phyloP scores from a whole-genome alignment of 202 grass and related monocot species.

The Digitaria exilis region DNA sequence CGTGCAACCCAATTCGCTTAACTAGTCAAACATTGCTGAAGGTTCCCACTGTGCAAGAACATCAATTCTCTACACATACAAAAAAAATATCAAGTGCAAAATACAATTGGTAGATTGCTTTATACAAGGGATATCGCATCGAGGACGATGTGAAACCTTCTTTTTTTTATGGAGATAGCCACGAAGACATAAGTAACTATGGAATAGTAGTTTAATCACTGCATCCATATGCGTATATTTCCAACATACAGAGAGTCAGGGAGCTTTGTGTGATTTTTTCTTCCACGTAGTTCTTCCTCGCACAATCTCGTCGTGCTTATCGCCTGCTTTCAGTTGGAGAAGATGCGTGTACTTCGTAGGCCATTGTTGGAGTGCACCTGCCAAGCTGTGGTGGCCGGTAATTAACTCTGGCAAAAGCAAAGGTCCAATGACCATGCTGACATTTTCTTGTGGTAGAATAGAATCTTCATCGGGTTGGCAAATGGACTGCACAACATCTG shows the following conservation, averaged over 20 bases:
- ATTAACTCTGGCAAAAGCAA: constrained; percentile 50
- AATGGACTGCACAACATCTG: constrained; percentile 59
- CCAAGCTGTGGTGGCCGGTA: constrained; percentile 41
- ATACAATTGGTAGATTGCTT: neutral
- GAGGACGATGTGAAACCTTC: neutral
- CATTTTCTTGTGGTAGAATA: constrained; percentile 19
- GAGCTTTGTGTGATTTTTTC: constrained; percentile 38
- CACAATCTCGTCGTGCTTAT: constrained; percentile 59
- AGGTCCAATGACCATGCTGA: constrained; percentile 43
- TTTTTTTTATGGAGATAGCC: neutral
- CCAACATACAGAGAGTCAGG: neutral
- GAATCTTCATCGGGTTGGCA: constrained; percentile 52
- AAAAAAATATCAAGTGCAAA: neutral
- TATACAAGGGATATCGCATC: neutral
- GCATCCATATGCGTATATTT: neutral
- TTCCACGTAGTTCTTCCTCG: constrained; percentile 67
- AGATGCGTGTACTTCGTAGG: constrained; percentile 65
- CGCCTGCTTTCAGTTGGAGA: constrained; percentile 49
- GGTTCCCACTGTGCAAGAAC: neutral
- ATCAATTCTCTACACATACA: neutral
- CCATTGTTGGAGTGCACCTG: constrained; percentile 47
- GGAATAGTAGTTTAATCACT: neutral
- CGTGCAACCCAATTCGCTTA: too few species aligned
- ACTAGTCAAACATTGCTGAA: neutral
- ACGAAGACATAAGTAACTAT: neutral